A percentile compares a stretch with the other conserved stretches of the same genome.
Conservation (phyloP, 2,329 filamentous ascomycete genomes). For the Diplodia intermedia region DNA sequence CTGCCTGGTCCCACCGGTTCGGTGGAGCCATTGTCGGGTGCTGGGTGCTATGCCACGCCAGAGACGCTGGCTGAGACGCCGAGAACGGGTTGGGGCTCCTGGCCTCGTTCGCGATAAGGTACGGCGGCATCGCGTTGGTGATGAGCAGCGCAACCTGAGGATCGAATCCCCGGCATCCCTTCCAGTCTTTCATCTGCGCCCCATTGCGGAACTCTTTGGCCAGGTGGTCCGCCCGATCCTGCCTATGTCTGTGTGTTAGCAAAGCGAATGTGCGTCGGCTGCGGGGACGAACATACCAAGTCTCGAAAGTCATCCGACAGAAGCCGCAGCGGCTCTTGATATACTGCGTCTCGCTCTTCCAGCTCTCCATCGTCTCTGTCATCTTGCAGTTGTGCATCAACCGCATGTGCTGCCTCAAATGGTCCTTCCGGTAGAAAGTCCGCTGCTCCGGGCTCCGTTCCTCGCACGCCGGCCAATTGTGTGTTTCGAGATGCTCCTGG, state of each 20-base stretch:
- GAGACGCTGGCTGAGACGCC: conserved; percentile 48
- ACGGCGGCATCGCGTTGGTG: conserved; percentile 60
- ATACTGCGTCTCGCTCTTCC: conserved; percentile 63
- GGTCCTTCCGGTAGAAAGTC: conserved; percentile 69
- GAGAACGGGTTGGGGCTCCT: conserved; percentile 50
- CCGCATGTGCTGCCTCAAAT: conserved; percentile 66
- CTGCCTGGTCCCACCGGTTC: conserved; percentile 17
- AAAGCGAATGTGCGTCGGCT: neutral
- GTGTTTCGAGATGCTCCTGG: conserved; percentile 63
- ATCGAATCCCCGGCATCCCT: conserved; percentile 61
- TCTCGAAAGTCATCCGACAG: conserved; percentile 15
- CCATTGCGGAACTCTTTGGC: conserved; percentile 63
- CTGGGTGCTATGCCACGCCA: conserved; percentile 40
- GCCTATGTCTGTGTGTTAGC: conserved; percentile 56
- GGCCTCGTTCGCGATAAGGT: conserved; percentile 57
- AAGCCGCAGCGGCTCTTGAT: conserved; percentile 43
- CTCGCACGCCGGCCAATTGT: conserved; percentile 69
- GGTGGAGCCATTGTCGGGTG: conserved; percentile 36
- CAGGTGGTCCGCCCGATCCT: conserved; percentile 60
- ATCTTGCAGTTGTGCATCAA: conserved; percentile 68
- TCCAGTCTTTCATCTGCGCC: conserved; percentile 61
- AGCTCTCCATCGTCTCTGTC: conserved; percentile 68
- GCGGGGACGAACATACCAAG: neutral
- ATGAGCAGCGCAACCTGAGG: conserved; percentile 56
- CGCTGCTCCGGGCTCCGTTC: conserved; percentile 70